Base-by-base conservation (phyloP, 192 early-diverging fungal genomes). In the Coemansia furcata region DNA sequence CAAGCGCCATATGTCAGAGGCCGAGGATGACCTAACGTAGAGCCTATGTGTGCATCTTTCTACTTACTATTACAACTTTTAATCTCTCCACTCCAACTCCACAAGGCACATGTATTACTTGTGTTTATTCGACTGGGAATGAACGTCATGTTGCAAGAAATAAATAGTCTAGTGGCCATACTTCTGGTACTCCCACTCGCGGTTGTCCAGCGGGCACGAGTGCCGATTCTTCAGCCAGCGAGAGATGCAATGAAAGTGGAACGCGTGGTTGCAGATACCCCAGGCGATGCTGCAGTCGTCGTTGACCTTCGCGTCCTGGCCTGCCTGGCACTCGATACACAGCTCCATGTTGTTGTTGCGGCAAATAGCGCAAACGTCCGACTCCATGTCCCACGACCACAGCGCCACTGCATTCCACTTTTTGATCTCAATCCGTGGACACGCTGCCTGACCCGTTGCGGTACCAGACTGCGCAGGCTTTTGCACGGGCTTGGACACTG, bases 311-410 rank as follows among this genome's bases (percentile, higher is more conserved):
- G 95, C 92, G 1, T 90, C 93, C 83, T 97, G 97, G 74, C 97
- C 96, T 6, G 95, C 97, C 76, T 99, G 97, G 83, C 97, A 99
- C 83, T 96, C 95, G 54, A 97, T 97, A 73, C 97, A 99, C 57
- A 95, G 87, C 73, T 99, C 97, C 97, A 99, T 99, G 82, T 96
- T 99, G 84, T 99, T 96, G 83, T 99, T 99, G 73, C 95, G 88
- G 81, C 97, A 99, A 85, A 99, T 99, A 62, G 97, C 95, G 71
- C 97, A 99, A 80, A 95, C 96, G 78, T 97, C 97, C 6, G 96
- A 94, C 23, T 94, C 94, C 85, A 97, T 96, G 77, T 99, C 95
- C 97, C 97, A 99, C 36, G 95, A 91, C 97, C 97, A 99, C 49
- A 99, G 85, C 32, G 97, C 96, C 17, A 99, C 97, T 0, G 96